A percentile compares a stretch with the other conserved stretches of the same genome.
Evolutionary conservation across 331 rosid species (phyloP).

Genomic region (Pyracantha coccinea): DNA sequence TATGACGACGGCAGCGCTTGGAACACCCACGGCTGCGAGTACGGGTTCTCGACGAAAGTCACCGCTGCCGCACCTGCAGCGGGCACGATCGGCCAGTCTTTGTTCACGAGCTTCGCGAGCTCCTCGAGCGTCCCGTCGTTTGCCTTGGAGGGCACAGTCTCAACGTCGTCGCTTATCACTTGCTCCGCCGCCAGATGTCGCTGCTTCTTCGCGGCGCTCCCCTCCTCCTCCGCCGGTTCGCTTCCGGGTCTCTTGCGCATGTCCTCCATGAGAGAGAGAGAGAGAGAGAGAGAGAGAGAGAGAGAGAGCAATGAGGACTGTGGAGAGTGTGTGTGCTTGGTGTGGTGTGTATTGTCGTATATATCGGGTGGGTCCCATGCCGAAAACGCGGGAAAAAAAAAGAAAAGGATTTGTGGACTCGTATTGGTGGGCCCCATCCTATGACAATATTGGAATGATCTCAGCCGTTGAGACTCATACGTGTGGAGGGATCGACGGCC

Average conservation of each 20-base stretch:
- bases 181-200: slow-evolving; percentile 4
- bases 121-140: slow-evolving; percentile 14
- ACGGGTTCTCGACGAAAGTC: slow-evolving; percentile 50
- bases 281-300: not conserved
- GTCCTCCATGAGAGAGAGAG: slow-evolving; percentile 21
- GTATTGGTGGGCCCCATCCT: not conserved
- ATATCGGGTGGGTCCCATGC: not conserved
- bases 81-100: not conserved
- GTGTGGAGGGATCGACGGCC: not conserved
- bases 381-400: no score
- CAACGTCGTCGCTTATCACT: slow-evolving; percentile 11
- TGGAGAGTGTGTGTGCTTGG: not conserved
- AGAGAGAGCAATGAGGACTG: not conserved
- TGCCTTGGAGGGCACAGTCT: slow-evolving; percentile 16
- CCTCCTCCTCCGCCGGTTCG: not conserved
- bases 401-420: no score
- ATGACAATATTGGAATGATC: not conserved
- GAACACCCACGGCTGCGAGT: slow-evolving; percentile 29
- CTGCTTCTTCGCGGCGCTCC: not conserved
- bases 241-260: not conserved
- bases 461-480: not conserved
- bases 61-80: slow-evolving; percentile 2
- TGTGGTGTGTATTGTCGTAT: not conserved
- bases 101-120: slow-evolving; percentile 32
- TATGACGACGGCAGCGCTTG: slow-evolving; percentile 51